Conservation (phyloP, 306 rosid genomes). For the Medicago ruthenica region DNA sequence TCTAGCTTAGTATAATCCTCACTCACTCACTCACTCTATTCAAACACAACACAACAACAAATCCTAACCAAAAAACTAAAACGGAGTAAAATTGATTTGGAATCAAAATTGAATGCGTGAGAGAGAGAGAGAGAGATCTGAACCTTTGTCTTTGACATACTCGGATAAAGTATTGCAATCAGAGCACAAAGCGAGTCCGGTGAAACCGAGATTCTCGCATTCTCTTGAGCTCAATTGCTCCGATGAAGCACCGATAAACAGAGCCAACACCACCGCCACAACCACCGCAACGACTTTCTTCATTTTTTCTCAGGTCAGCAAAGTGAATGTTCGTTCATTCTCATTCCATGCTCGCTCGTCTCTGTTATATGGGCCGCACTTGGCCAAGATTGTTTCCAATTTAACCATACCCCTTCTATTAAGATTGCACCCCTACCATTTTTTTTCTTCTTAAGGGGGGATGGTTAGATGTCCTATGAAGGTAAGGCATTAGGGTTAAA, state of each 20-base stretch:
- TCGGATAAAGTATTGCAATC: conserved; percentile 85
- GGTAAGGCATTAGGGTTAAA: no score
- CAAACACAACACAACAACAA: no score
- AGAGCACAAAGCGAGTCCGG: conserved; percentile 90
- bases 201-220: conserved; percentile 91
- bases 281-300: conserved; percentile 31
- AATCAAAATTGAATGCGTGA: background rate
- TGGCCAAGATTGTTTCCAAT: no score
- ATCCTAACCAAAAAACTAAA: background rate
- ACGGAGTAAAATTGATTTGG: background rate
- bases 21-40: no score
- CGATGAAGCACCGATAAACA: conserved; percentile 40
- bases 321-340: background rate
- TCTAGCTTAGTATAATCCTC: conserved; percentile 12
- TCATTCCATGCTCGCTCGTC: background rate
- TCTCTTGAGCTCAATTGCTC: conserved; percentile 78
- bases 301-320: conserved; percentile 32
- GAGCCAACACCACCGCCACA: conserved; percentile 31
- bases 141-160: conserved; percentile 94
- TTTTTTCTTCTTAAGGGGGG: no score
- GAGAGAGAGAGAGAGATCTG: conserved; percentile 26
- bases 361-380: background rate
- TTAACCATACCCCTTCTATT: background rate
- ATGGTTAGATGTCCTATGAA: no score
- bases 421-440: no score